These are phyloP conservation scores for Daedaleopsis sinensis DNA, from an alignment of 768 basidiomycete genomes.

Conservation along the genomic window DNA sequence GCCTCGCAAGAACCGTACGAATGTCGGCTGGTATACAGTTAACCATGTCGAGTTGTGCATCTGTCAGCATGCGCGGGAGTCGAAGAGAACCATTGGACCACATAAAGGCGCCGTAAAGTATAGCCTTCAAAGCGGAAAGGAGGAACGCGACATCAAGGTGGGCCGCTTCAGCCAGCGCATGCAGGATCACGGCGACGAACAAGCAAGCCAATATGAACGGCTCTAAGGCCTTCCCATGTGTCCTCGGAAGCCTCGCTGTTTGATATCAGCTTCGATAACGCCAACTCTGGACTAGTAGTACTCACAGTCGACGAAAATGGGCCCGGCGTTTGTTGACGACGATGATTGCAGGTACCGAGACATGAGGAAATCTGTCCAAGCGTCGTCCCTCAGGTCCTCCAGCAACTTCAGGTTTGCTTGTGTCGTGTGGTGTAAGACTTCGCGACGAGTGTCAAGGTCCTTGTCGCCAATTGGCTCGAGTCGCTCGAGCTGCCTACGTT, in stretches of 20 bases:
- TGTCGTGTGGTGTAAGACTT: neutral
- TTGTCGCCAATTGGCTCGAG: neutral
- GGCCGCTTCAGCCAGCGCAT: slow-evolving; percentile 1
- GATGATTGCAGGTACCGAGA: neutral
- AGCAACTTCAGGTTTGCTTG: neutral
- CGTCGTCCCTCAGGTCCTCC: neutral
- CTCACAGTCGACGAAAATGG: neutral
- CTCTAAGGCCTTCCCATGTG: neutral
- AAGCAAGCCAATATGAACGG: slow-evolving; percentile 9
- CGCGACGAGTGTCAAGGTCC: neutral
- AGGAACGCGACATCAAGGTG: neutral
- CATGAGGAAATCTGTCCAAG: neutral
- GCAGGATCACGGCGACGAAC: neutral
- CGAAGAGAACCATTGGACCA: neutral
- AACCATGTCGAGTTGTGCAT: neutral
- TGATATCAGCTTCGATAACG: neutral
- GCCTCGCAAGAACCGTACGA: neutral
- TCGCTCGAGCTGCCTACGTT: neutral
- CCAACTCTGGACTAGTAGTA: no score
- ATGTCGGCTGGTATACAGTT: slow-evolving; percentile 8
- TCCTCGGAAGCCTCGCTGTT: neutral
- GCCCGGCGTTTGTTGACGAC: neutral
- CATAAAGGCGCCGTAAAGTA: slow-evolving; percentile 4
- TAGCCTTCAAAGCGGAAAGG: neutral
- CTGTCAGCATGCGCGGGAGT: neutral